Percentiles rank a stretch among this genome's conserved stretches.
Evolutionary conservation across 257 asterid genomes (phyloP).

Genomic region (Salvia miltiorrhiza): DNA sequence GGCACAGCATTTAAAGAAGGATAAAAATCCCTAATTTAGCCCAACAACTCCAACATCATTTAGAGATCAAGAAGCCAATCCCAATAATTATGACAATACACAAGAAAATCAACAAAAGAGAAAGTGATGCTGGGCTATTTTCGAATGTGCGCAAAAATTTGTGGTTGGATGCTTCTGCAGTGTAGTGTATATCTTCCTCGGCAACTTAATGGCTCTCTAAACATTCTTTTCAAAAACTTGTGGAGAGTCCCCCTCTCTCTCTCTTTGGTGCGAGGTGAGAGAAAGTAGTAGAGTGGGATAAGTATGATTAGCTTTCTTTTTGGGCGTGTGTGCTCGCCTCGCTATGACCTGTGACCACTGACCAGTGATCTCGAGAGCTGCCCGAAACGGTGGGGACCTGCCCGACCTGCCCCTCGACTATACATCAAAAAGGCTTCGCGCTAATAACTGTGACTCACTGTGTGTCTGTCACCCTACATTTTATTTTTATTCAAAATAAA

Average conservation of each 20-base stretch:
- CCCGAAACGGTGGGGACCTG: conserved; percentile 58
- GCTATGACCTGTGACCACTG: conserved; percentile 30
- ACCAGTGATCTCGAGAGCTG: conserved; percentile 43
- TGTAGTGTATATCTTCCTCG: conserved; percentile 13
- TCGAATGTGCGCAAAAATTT: not conserved
- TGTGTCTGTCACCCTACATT: not conserved
- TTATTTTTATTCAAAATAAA: not conserved
- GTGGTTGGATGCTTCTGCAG: conserved; percentile 16
- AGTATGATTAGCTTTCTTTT: conserved; percentile 41
- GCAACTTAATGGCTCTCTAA: conserved; percentile 37
- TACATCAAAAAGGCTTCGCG: conserved; percentile 53
- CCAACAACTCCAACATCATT: conserved; percentile 29
- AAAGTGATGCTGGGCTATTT: conserved; percentile 10
- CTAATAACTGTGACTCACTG: conserved; percentile 32
- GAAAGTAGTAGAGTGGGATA: conserved; percentile 29
- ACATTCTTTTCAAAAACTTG: conserved; percentile 37
- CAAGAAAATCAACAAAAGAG: not conserved
- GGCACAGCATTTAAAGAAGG: conserved; percentile 20
- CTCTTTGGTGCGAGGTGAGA: conserved; percentile 32
- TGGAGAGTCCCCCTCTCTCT: conserved; percentile 29
- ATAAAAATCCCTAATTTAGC: conserved; percentile 31
- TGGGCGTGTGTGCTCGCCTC: conserved; percentile 45
- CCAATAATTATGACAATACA: conserved; percentile 12
- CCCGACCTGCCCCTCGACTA: conserved; percentile 57
- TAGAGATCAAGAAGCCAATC: conserved; percentile 24